These are phyloP conservation scores for Hygrophila difformis DNA, from an alignment of 257 asterid genomes.

Conservation along the genomic window DNA sequence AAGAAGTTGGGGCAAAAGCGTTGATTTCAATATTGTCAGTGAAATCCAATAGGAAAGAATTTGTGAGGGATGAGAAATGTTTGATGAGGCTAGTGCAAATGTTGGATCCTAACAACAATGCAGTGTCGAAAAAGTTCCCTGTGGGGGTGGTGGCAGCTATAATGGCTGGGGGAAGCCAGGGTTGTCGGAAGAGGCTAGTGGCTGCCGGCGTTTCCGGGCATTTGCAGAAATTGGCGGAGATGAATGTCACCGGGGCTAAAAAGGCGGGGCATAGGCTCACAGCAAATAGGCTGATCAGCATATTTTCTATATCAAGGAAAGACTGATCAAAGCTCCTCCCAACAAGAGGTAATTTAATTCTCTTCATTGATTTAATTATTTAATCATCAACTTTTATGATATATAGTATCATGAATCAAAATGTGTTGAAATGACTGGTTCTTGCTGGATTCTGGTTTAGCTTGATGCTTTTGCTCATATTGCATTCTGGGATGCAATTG, in stretches of 20 bases:
- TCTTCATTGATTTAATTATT: slow-evolving; percentile 7
- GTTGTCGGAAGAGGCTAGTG: slow-evolving; percentile 73
- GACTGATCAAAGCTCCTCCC: slow-evolving; percentile 27
- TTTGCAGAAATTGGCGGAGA: slow-evolving; percentile 62
- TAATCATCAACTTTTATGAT: neutral
- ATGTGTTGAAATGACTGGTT: neutral
- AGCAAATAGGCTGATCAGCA: slow-evolving; percentile 64
- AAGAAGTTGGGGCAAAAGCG: slow-evolving; percentile 78
- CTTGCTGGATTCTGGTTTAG: too few relatives aligned
- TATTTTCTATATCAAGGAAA: slow-evolving; percentile 71
- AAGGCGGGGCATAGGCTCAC: slow-evolving; percentile 91
- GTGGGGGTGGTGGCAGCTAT: slow-evolving; percentile 77
- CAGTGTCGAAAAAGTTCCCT: slow-evolving; percentile 66
- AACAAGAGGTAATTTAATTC: slow-evolving; percentile 33
- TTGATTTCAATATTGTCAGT: slow-evolving; percentile 51
- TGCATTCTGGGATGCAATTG: too few relatives aligned
- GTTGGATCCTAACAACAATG: slow-evolving; percentile 65
- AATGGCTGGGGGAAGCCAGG: slow-evolving; percentile 83
- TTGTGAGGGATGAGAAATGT: slow-evolving; percentile 83
- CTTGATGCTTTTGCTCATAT: too few relatives aligned
- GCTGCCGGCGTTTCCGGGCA: slow-evolving; percentile 64
- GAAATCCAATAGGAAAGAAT: slow-evolving; percentile 66
- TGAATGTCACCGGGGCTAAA: slow-evolving; percentile 73
- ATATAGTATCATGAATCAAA: neutral
- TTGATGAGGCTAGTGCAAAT: slow-evolving; percentile 62